Evolutionary conservation across 108 stramenopile genomes (phyloP).

Genomic region (Cylindrotheca closterium): DNA sequence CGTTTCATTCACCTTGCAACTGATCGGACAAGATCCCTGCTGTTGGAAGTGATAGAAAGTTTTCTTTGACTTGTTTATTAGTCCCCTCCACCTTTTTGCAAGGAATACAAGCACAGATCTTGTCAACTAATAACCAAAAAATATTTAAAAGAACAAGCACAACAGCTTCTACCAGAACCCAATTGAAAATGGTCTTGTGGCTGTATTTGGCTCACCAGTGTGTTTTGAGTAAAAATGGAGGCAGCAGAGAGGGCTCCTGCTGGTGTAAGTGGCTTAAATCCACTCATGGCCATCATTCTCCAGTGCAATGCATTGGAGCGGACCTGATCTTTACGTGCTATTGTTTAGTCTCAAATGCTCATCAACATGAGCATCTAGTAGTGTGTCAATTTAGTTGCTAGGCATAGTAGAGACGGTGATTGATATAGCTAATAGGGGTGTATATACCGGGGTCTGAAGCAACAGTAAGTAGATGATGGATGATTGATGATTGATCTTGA

Average conservation of each 20-base stretch:
- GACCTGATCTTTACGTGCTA: too few relatives aligned
- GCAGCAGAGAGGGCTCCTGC: conserved; percentile 43
- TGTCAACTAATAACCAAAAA: too few relatives aligned
- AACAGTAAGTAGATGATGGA: too few relatives aligned
- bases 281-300: conserved; percentile 22
- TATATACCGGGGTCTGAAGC: too few relatives aligned
- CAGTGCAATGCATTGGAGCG: conserved; percentile 7
- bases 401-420: too few relatives aligned
- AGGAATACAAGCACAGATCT: conserved; percentile 35
- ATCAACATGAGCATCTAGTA: too few relatives aligned
- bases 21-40: conserved; percentile 15
- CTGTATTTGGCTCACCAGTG: conserved; percentile 8
- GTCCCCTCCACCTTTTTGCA: conserved; percentile 39
- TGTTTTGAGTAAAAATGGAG: conserved; percentile 31
- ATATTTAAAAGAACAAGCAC: neutral
- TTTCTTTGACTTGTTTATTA: conserved; percentile 14
- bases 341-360: too few relatives aligned
- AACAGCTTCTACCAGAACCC: too few relatives aligned
- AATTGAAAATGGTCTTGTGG: too few relatives aligned
- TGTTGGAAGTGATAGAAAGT: conserved; percentile 21
- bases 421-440: too few relatives aligned
- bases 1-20: conserved; percentile 4
- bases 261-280: conserved; percentile 37
- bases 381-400: too few relatives aligned
- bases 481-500: too few relatives aligned